A percentile compares a stretch with the other conserved stretches of the same genome.
These are phyloP conservation scores for Phyllosticta paracitricarpa DNA, from an alignment of 2,329 filamentous ascomycete species.

Conservation along the genomic window DNA sequence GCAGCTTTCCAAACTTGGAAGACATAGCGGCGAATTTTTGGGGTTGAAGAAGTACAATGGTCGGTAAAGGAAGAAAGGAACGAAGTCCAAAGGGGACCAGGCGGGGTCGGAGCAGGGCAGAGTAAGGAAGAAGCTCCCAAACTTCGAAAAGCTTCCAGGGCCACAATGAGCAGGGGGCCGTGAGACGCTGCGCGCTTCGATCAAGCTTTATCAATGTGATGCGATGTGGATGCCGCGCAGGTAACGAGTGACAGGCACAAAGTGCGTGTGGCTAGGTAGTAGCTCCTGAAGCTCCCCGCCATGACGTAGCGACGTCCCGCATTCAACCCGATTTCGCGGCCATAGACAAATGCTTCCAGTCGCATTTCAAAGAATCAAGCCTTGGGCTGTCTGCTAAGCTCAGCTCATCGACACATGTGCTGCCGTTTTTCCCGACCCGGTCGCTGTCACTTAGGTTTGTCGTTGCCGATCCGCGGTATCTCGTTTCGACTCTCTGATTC, in stretches of 20 bases:
- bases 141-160: background rate
- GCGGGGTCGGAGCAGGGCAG: background rate
- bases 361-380: background rate
- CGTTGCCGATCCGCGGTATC: background rate
- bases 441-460: background rate
- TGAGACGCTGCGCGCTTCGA: background rate
- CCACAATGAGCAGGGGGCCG: background rate
- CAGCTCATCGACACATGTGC: background rate
- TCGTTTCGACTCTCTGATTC: background rate
- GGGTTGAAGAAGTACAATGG: background rate
- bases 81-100: background rate
- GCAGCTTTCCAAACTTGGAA: slow-evolving; percentile 27
- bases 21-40: background rate
- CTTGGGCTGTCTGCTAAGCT: background rate
- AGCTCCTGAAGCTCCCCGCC: background rate
- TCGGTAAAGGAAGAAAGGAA: background rate
- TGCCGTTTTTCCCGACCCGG: background rate
- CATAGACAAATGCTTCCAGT: background rate
- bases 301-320: background rate
- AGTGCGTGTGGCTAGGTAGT: too few relatives aligned
- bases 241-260: background rate
- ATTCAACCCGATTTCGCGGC: background rate
- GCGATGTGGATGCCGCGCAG: background rate
- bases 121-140: background rate
- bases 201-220: background rate